A percentile compares a stretch with the other conserved stretches of the same genome.
Conservation (phyloP, 352 stramenopile genomes). For the Globisporangium splendens region DNA sequence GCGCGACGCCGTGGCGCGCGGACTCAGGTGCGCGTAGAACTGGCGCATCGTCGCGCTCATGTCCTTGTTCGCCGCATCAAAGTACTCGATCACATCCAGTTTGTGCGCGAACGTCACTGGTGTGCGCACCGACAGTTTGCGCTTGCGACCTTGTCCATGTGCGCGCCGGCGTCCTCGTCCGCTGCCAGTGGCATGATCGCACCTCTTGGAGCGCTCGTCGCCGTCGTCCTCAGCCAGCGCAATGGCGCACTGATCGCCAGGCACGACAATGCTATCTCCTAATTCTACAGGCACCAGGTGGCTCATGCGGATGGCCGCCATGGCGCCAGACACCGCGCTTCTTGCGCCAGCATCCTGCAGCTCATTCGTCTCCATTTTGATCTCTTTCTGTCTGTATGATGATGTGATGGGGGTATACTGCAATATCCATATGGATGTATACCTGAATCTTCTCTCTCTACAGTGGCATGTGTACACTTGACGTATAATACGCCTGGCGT, state of each 20-base stretch:
- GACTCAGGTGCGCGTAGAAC: slow-evolving; percentile 27
- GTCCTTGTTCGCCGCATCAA: slow-evolving; percentile 28
- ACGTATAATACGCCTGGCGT: no score
- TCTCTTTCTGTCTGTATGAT: not conserved
- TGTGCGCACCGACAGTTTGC: slow-evolving; percentile 25
- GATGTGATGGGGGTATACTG: not conserved
- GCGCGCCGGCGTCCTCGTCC: slow-evolving; percentile 4
- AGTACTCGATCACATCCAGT: slow-evolving; percentile 38
- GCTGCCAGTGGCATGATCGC: not conserved
- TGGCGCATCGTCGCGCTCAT: slow-evolving; percentile 32
- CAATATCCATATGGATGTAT: no score
- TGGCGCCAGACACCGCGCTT: not conserved
- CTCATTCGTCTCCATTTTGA: not conserved
- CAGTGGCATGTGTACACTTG: no score
- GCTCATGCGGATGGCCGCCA: not conserved
- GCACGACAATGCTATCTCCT: not conserved
- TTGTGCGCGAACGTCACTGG: slow-evolving; percentile 42
- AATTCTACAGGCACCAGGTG: not conserved
- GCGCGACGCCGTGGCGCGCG: slow-evolving; percentile 22
- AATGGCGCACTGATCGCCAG: not conserved
- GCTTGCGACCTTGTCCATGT: slow-evolving; percentile 20
- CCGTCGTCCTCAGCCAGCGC: not conserved
- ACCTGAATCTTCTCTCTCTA: no score
- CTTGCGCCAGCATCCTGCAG: not conserved
- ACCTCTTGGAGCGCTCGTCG: not conserved